These are phyloP conservation scores for Chytridiales sp. DNA, from an alignment of 371 early-diverging fungal genomes.

Conservation along the genomic window DNA sequence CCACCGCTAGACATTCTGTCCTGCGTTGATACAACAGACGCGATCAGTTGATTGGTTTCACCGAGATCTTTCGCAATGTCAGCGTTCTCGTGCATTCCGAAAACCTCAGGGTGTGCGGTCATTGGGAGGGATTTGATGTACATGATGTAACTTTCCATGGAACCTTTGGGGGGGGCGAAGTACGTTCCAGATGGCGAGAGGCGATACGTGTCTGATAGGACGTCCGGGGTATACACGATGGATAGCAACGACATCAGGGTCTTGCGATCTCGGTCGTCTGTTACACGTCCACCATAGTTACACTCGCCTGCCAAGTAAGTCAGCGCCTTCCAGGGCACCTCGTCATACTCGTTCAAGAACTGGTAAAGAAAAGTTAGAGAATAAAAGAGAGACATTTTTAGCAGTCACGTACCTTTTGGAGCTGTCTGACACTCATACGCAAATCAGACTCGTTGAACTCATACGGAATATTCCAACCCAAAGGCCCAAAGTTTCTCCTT, in stretches of 20 bases:
- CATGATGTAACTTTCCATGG: constrained; percentile 43
- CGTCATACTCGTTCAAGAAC: constrained; percentile 59
- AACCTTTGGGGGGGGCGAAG: constrained; percentile 47
- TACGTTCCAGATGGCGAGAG: constrained; percentile 53
- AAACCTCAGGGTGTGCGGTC: constrained; percentile 54
- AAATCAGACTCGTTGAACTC: constrained; percentile 63
- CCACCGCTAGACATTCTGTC: constrained; percentile 38
- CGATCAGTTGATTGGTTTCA: constrained; percentile 52
- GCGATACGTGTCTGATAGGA: constrained; percentile 44
- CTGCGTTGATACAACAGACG: constrained; percentile 53
- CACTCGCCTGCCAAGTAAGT: constrained; percentile 62
- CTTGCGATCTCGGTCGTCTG: constrained; percentile 57
- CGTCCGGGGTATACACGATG: constrained; percentile 49
- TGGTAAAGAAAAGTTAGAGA: constrained; percentile 10
- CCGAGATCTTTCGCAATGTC: constrained; percentile 59
- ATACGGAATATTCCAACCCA: constrained; percentile 65
- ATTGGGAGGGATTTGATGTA: constrained; percentile 56
- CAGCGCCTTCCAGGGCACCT: constrained; percentile 58
- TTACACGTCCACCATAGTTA: constrained; percentile 62
- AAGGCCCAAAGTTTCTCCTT: constrained; percentile 59
- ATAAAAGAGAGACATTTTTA: constrained; percentile 2
- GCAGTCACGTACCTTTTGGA: constrained; percentile 48
- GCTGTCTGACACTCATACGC: constrained; percentile 53
- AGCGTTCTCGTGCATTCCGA: constrained; percentile 64
- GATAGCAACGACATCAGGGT: constrained; percentile 51